These are phyloP conservation scores for Anastatica hierochuntica DNA, from an alignment of 345 rosid species.

Conservation along the genomic window DNA sequence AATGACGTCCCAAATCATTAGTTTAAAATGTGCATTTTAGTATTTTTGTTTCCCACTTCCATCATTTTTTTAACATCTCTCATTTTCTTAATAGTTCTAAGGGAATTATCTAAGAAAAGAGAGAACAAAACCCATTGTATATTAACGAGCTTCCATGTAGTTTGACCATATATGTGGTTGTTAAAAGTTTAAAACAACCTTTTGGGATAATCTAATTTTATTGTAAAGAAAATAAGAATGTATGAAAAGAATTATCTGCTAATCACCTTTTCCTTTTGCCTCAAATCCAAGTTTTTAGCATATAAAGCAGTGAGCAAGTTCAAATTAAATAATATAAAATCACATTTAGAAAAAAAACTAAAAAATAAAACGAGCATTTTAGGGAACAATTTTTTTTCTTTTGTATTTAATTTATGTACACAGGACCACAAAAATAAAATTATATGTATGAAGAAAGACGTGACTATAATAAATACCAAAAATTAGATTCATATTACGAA, in stretches of 20 bases:
- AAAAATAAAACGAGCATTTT: not conserved
- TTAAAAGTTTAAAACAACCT: not conserved
- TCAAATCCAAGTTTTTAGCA: slow-evolving; percentile 6
- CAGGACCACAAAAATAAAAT: slow-evolving; percentile 22
- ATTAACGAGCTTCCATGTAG: too few species aligned
- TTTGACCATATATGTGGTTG: too few species aligned
- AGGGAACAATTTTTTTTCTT: not conserved
- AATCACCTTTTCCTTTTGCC: not conserved
- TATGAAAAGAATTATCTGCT: not conserved
- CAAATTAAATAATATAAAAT: not conserved
- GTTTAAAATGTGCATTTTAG: too few species aligned
- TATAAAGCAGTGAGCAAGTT: slow-evolving; percentile 13
- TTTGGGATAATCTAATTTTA: too few species aligned
- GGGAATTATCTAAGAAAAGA: too few species aligned
- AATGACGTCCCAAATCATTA: too few species aligned
- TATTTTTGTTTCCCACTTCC: too few species aligned
- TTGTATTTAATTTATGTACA: slow-evolving; percentile 5
- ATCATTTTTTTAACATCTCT: too few species aligned
- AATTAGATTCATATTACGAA: slow-evolving; percentile 8
- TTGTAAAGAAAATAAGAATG: not conserved
- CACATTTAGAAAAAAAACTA: not conserved
- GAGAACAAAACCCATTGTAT: too few species aligned
- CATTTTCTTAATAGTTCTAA: too few species aligned
- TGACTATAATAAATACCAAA: slow-evolving; percentile 20
- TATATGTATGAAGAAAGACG: slow-evolving; percentile 21